Base-by-base conservation (phyloP, 1,139 yeast genomes). In the Taphrina flavorubra region DNA sequence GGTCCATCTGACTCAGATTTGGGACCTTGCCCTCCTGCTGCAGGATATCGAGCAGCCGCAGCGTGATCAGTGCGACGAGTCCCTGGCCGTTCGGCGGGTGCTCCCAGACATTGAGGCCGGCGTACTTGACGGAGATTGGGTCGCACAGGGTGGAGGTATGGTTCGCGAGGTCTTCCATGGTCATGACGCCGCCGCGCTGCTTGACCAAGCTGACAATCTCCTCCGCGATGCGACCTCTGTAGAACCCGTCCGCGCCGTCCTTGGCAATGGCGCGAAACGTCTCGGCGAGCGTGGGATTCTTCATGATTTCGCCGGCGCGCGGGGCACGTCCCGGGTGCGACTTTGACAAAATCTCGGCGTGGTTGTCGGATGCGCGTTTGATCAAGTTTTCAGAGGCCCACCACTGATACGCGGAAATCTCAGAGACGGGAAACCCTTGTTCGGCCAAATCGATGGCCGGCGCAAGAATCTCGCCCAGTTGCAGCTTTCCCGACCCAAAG, bases 71-170 rank as follows among this genome's bases (percentile, higher is more conserved):
- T 0, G 92, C 94, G 59, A 89, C 89, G 47, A 89, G 78, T 0
- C 95, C 95, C 68, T 89, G 90, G 4, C 95, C 92, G 76, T 87
- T 89, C 39, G 96, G 95, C 7, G 96, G 94, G 71, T 88, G 87
- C 75, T 88, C 94, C 88, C 90, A 87, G 51, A 80, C 74, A n/a
- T 72, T 72, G 39, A 71, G 83, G 39, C 81, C 83, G 68, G 81
- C 77, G 70, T 84, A 79, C 42, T 81, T 82, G 67, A 86, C 77
- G 18, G 80, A 78, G 39, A 88, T 84, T 1, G 94, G 91, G 0
- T 86, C 87, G 18, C 87, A 87, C 72, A 84, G 81, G 0, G 87
- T 81, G 2, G 92, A 84, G 0, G 81, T 77, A 76, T 89, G 94
- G 16, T 73, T 71, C 14, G 77, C 77, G 65, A 90, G 80, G 75